phyloP scores from a whole-genome alignment of 139 green algal species.

The Micractinium conductrix region DNA sequence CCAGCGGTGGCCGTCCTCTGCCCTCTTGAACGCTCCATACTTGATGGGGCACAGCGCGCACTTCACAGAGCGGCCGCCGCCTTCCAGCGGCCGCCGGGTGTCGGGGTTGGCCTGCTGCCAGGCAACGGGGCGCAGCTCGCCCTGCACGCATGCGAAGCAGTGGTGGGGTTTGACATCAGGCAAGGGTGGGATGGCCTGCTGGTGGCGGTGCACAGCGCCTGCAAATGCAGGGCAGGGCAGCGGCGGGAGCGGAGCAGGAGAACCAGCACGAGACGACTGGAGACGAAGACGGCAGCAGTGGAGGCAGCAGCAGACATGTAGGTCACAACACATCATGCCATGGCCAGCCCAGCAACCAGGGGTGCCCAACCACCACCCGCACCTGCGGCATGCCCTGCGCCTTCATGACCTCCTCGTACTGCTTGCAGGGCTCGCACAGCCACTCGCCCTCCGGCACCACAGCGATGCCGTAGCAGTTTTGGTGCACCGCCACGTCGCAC shows the following conservation, averaged over 20 bases:
- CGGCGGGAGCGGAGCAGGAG: background rate
- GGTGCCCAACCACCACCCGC: too few relatives aligned
- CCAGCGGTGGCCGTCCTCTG: conserved; percentile 63
- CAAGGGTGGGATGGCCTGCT: too few relatives aligned
- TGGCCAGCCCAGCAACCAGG: background rate
- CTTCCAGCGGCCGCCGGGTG: conserved; percentile 43
- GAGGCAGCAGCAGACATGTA: too few relatives aligned
- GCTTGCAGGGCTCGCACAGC: conserved; percentile 90
- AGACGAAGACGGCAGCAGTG: background rate
- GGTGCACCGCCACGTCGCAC: conserved; percentile 93
- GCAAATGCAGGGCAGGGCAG: background rate
- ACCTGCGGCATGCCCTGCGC: conserved; percentile 55
- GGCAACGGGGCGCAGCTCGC: conserved; percentile 73
- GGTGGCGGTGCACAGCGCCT: background rate
- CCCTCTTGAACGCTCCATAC: conserved; percentile 83
- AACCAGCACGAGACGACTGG: background rate
- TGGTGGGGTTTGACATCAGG: too few relatives aligned
- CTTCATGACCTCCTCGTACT: conserved; percentile 69
- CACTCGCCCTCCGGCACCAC: conserved; percentile 80
- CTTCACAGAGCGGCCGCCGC: conserved; percentile 58
- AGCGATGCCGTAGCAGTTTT: conserved; percentile 83
- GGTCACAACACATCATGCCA: background rate
- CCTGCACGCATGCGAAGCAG: too few relatives aligned
- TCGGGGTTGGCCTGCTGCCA: conserved; percentile 51
- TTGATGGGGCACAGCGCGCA: conserved; percentile 89